Conservation (phyloP, 2,329 filamentous ascomycete genomes). For the Tolypocladium amazonense region DNA sequence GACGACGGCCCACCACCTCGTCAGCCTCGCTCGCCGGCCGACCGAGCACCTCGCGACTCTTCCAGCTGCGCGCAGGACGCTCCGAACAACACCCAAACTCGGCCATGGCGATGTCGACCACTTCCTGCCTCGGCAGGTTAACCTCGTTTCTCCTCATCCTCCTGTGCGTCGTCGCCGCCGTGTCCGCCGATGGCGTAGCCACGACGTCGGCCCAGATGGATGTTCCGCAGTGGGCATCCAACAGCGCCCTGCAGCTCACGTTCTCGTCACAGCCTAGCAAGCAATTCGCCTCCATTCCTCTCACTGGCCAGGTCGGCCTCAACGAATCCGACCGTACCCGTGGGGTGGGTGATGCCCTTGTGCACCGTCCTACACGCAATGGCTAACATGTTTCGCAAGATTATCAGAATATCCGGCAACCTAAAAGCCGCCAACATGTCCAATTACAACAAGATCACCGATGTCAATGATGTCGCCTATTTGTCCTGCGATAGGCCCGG, state of each 20-base stretch:
- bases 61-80: neutral
- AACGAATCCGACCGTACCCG: constrained; percentile 26
- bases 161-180: constrained; percentile 17
- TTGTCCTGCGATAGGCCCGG: constrained; percentile 43
- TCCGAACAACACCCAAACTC: neutral
- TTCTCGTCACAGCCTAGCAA: constrained; percentile 20
- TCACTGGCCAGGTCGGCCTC: constrained; percentile 30
- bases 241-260: constrained; percentile 30
- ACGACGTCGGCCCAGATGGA: constrained; percentile 23
- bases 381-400: constrained; percentile 16
- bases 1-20: neutral
- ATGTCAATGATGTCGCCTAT: constrained; percentile 35
- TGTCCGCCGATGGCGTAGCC: constrained; percentile 20
- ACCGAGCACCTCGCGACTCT: neutral
- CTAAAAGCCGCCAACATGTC: constrained; percentile 31
- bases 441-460: constrained; percentile 29
- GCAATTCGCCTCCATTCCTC: constrained; percentile 33
- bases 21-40: neutral
- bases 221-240: constrained; percentile 26
- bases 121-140: constrained; percentile 3
- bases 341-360: constrained; percentile 22
- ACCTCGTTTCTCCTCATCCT: constrained; percentile 8
- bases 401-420: constrained; percentile 31
- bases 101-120: neutral
- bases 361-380: neutral